Evolutionary conservation across 1,139 yeast species (phyloP).

Genomic region (Saccharomyces hybrid): DNA sequence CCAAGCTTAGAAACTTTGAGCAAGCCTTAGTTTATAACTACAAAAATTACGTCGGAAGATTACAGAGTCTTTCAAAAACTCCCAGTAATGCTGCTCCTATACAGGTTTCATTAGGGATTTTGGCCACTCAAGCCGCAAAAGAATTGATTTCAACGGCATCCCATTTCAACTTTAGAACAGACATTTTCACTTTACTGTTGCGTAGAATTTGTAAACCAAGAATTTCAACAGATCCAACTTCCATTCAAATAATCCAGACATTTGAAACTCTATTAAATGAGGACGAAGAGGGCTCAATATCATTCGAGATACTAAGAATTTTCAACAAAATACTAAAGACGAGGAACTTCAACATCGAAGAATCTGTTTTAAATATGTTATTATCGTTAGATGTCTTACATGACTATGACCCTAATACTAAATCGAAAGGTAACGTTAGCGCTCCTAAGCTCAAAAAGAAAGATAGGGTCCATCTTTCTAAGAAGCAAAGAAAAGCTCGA

Average conservation of each 20-base stretch:
- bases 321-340: constrained; percentile 65
- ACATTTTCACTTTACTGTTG: constrained; percentile 58
- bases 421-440: constrained; percentile 37
- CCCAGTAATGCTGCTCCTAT: constrained; percentile 37
- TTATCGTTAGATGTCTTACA: constrained; percentile 66
- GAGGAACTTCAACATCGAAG: constrained; percentile 75
- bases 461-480: constrained; percentile 81
- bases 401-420: constrained; percentile 69
- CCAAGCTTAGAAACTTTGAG: constrained; percentile 69
- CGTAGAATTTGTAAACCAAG: constrained; percentile 58
- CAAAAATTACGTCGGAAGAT: constrained; percentile 54
- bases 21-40: constrained; percentile 67
- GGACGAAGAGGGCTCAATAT: constrained; percentile 70
- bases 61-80: constrained; percentile 37
- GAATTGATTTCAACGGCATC: constrained; percentile 64
- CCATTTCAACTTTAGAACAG: constrained; percentile 73
- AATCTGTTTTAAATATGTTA: constrained; percentile 67
- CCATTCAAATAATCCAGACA: constrained; percentile 54
- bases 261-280: constrained; percentile 64
- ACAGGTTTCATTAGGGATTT: constrained; percentile 33
- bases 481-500: constrained; percentile 78
- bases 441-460: constrained; percentile 61
- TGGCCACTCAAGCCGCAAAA: constrained; percentile 53
- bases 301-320: constrained; percentile 63
- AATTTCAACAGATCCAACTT: constrained; percentile 41